A percentile compares a stretch with the other conserved stretches of the same genome.
phyloP scores from a whole-genome alignment of 1,284 basidiomycete genomes.

The Ustilago tritici region DNA sequence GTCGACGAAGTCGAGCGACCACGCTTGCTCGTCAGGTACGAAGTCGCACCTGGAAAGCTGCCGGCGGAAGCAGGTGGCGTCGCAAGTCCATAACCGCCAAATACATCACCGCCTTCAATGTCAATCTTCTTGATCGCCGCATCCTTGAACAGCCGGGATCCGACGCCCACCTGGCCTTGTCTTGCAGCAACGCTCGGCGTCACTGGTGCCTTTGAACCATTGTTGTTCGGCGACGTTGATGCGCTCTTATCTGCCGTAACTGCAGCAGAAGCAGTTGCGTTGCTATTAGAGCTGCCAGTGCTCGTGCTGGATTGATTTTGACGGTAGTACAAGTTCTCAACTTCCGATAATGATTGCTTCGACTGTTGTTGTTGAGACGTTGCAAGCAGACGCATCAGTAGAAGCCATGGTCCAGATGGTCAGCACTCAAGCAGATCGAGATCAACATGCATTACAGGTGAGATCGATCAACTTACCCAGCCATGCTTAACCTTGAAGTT shows the following conservation, averaged over 20 bases:
- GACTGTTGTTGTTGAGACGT: slow-evolving; percentile 30
- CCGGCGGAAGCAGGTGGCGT: slow-evolving; percentile 50
- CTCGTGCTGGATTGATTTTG: slow-evolving; percentile 36
- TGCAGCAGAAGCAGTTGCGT: slow-evolving; percentile 5
- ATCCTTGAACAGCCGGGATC: slow-evolving; percentile 50
- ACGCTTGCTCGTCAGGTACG: slow-evolving; percentile 38
- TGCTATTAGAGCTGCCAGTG: slow-evolving; percentile 1
- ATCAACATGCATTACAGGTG: not conserved
- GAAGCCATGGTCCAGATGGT: not conserved
- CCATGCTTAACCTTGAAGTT: slow-evolving; percentile 68
- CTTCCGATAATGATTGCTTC: slow-evolving; percentile 65
- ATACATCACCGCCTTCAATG: slow-evolving; percentile 48
- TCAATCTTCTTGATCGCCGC: slow-evolving; percentile 48
- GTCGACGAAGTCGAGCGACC: slow-evolving; percentile 37
- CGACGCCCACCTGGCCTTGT: slow-evolving; percentile 12
- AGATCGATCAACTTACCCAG: slow-evolving; percentile 49
- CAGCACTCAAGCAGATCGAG: slow-evolving; percentile 5
- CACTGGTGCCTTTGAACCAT: slow-evolving; percentile 22
- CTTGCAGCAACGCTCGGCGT: slow-evolving; percentile 30
- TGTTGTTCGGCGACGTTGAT: slow-evolving; percentile 38
- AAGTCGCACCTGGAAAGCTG: slow-evolving; percentile 37
- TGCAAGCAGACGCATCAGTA: not conserved
- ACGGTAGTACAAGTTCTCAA: slow-evolving; percentile 67
- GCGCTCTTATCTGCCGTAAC: slow-evolving; percentile 19
- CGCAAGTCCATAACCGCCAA: slow-evolving; percentile 51